These are phyloP conservation scores for Talaromyces sp. DNA, from an alignment of 2,329 filamentous ascomycete species.

Conservation along the genomic window DNA sequence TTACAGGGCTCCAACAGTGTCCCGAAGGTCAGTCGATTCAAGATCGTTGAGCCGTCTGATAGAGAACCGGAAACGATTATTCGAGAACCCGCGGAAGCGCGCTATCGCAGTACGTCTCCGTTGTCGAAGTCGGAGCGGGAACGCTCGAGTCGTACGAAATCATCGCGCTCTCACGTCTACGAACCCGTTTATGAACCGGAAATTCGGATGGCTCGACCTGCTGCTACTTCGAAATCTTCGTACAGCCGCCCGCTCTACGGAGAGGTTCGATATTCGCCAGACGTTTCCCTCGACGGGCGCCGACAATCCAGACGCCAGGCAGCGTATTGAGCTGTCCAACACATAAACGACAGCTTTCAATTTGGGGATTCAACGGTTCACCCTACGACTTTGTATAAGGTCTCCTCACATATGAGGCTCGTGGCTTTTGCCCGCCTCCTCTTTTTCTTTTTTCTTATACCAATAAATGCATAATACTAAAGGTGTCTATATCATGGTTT, in stretches of 20 bases:
- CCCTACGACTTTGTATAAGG: not conserved
- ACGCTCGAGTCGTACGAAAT: constrained; percentile 15
- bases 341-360: constrained; percentile 7
- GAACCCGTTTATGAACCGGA: constrained; percentile 16
- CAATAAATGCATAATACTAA: not conserved
- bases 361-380: not conserved
- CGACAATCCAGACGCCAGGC: constrained; percentile 10
- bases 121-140: constrained; percentile 19
- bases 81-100: constrained; percentile 22
- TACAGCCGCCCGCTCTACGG: constrained; percentile 17
- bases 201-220: constrained; percentile 20
- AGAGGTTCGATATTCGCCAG: constrained; percentile 26
- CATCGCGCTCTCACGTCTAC: constrained; percentile 27
- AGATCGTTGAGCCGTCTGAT: constrained; percentile 25
- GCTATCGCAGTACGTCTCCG: constrained; percentile 27
- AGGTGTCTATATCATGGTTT: not conserved
- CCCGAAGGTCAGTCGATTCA: constrained; percentile 32
- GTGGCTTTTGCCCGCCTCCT: not conserved
- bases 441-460: not conserved
- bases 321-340: constrained; percentile 1
- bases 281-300: constrained; percentile 22
- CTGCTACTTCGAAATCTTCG: constrained; percentile 17
- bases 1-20: constrained; percentile 24
- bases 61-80: constrained; percentile 15
- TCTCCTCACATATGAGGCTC: not conserved